Percentiles rank a stretch among this genome's conserved stretches.
These are phyloP conservation scores for Dryadomyces quercus-mongolicae DNA, from an alignment of 2,329 filamentous ascomycete species.

Conservation along the genomic window DNA sequence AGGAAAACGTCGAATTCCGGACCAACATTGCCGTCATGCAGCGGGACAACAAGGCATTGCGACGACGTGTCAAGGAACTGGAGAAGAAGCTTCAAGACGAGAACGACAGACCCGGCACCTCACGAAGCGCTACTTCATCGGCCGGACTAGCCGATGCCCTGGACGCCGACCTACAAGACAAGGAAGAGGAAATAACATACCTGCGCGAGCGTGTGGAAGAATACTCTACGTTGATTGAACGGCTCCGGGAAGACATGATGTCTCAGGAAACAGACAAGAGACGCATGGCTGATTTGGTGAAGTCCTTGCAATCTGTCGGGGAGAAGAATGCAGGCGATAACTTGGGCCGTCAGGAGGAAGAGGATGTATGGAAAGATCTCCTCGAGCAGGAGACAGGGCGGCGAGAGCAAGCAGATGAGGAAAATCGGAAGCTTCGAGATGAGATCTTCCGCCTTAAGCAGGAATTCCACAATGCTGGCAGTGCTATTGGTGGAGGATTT, in stretches of 20 bases:
- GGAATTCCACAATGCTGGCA: conserved; percentile 29
- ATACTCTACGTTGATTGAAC: conserved; percentile 73
- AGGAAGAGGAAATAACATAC: conserved; percentile 78
- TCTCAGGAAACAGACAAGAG: conserved; percentile 75
- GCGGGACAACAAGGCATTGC: conserved; percentile 77
- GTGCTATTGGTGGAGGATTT: conserved; percentile 20
- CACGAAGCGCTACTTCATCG: conserved; percentile 41
- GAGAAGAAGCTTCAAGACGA: conserved; percentile 67
- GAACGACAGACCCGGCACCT: conserved; percentile 48
- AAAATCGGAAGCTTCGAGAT: conserved; percentile 71
- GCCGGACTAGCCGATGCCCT: conserved; percentile 44
- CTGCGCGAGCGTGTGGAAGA: conserved; percentile 77
- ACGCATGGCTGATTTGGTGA: conserved; percentile 70
- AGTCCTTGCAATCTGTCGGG: conserved; percentile 44
- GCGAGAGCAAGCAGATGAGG: conserved; percentile 81
- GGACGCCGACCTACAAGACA: conserved; percentile 50
- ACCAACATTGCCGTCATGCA: conserved; percentile 80
- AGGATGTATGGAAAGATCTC: conserved; percentile 91
- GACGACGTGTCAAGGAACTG: conserved; percentile 71
- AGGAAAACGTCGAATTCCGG: conserved; percentile 91
- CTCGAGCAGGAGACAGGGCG: conserved; percentile 83
- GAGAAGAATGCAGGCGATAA: conserved; percentile 30
- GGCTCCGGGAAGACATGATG: conserved; percentile 65
- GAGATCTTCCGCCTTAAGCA: conserved; percentile 66
- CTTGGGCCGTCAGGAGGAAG: conserved; percentile 44